Percentiles rank a stretch among this genome's conserved stretches.
Conservation (phyloP, 2,329 filamentous ascomycete genomes). For the Penicillium sclerotiorum region DNA sequence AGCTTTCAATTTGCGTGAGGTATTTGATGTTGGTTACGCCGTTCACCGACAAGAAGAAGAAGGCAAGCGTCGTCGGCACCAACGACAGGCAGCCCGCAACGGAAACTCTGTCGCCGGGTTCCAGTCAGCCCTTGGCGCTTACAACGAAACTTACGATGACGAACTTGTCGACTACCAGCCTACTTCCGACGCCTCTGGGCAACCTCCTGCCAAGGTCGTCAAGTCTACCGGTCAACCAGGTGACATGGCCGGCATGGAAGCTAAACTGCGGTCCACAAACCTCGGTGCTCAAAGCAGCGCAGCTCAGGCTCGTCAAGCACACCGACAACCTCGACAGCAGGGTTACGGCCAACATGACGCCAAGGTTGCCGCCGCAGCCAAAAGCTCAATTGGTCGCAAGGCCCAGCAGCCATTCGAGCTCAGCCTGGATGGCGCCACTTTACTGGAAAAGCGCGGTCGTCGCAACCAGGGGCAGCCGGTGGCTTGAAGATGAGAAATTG, state of each 20-base stretch:
- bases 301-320: constrained; percentile 61
- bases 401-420: constrained; percentile 88
- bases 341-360: constrained; percentile 91
- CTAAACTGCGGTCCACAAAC: constrained; percentile 82
- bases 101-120: constrained; percentile 60
- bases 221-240: constrained; percentile 59
- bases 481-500: constrained; percentile 17
- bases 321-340: constrained; percentile 53
- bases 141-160: constrained; percentile 66
- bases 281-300: constrained; percentile 65
- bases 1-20: constrained; percentile 91
- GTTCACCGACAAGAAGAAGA: constrained; percentile 97
- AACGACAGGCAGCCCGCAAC: constrained; percentile 65
- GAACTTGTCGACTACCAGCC: constrained; percentile 59
- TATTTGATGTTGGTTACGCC: constrained; percentile 97
- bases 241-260: constrained; percentile 75
- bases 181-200: constrained; percentile 49
- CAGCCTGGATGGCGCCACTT: constrained; percentile 84
- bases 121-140: constrained; percentile 61
- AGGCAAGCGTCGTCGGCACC: constrained; percentile 84
- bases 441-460: constrained; percentile 71
- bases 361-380: constrained; percentile 78
- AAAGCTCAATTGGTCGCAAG: constrained; percentile 73
- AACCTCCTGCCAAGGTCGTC: constrained; percentile 66
- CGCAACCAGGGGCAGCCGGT: constrained; percentile 37